Conservation (phyloP, 2,329 filamentous ascomycete genomes). For the Celoporthe dispersa region DNA sequence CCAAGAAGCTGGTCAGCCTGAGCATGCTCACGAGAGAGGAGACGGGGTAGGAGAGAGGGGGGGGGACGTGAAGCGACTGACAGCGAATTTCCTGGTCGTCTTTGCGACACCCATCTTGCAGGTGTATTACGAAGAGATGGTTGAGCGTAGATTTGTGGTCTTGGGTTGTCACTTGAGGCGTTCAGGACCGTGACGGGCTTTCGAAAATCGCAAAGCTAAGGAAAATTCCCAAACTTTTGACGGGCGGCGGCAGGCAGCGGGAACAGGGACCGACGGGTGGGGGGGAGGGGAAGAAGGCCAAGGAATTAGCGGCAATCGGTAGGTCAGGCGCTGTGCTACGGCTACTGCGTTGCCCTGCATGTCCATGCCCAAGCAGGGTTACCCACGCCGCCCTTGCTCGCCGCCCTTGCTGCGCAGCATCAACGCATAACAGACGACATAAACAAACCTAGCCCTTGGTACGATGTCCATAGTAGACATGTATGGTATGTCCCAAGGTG, state of each 20-base stretch:
- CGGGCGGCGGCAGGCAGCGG: constrained; percentile 19
- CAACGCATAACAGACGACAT: not conserved
- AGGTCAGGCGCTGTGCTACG: not conserved
- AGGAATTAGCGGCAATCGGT: constrained; percentile 14
- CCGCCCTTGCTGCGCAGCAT: not conserved
- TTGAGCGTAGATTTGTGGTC: not conserved
- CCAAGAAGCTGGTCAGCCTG: not conserved
- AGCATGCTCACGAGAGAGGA: not conserved
- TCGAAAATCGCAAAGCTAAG: not conserved
- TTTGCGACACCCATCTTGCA: constrained; percentile 81
- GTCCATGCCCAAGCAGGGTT: not conserved
- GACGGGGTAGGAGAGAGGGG: constrained; percentile 9
- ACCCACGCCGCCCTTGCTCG: not conserved
- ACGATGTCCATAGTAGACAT: not conserved
- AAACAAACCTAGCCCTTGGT: not conserved
- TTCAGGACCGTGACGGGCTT: not conserved
- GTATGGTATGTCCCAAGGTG: not conserved
- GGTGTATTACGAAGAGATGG: not conserved
- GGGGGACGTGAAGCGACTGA: constrained; percentile 1
- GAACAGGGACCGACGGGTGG: not conserved
- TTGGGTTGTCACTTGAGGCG: not conserved
- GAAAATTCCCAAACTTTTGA: constrained; percentile 1
- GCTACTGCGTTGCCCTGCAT: not conserved
- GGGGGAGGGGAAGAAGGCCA: not conserved
- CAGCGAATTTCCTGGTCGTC: constrained; percentile 88